Evolutionary conservation across 768 basidiomycete genomes (phyloP).

Genomic region (Suillus cothurnatus): DNA sequence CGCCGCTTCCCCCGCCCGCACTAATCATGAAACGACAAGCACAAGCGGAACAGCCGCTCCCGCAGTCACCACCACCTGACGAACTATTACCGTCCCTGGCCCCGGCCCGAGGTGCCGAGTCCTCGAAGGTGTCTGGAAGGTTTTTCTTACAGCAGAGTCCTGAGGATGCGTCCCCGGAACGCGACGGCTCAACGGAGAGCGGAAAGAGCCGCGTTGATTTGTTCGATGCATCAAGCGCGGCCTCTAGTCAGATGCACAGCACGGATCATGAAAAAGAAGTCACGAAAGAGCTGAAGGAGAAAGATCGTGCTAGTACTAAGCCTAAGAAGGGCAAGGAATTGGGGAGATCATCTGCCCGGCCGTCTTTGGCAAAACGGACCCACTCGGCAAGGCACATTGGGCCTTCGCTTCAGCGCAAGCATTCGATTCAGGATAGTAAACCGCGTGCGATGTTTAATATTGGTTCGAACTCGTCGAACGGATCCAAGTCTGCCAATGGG

Average conservation of each 20-base stretch:
- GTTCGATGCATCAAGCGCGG: slow-evolving; percentile 36
- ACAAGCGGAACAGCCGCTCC: slow-evolving; percentile 24
- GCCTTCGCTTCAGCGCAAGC: slow-evolving; percentile 31
- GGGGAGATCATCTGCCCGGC: slow-evolving; percentile 27
- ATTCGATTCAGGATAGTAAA: slow-evolving; percentile 18
- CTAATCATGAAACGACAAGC: slow-evolving; percentile 18
- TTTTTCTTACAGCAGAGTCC: slow-evolving; percentile 51
- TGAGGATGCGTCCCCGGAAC: slow-evolving; percentile 40
- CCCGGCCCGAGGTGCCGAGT: slow-evolving; percentile 17
- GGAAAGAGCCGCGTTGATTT: slow-evolving; percentile 36
- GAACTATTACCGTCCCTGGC: slow-evolving; percentile 8
- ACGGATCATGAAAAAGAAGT: slow-evolving; percentile 21
- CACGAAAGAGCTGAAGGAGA: slow-evolving; percentile 23
- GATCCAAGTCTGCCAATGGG: slow-evolving; percentile 33
- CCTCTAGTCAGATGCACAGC: slow-evolving; percentile 35
- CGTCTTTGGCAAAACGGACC: slow-evolving; percentile 27
- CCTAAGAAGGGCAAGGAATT: slow-evolving; percentile 37
- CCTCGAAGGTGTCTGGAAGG: slow-evolving; percentile 32
- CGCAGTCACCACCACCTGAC: slow-evolving; percentile 10
- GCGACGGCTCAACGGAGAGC: slow-evolving; percentile 31
- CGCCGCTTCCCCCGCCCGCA: slow-evolving; percentile 32
- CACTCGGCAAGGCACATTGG: slow-evolving; percentile 33
- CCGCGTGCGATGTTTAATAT: slow-evolving; percentile 52
- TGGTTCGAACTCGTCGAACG: slow-evolving; percentile 61
- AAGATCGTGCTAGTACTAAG: slow-evolving; percentile 17